phyloP scores from a whole-genome alignment of 2,329 filamentous ascomycete genomes.

The Coleophoma crateriformis region DNA sequence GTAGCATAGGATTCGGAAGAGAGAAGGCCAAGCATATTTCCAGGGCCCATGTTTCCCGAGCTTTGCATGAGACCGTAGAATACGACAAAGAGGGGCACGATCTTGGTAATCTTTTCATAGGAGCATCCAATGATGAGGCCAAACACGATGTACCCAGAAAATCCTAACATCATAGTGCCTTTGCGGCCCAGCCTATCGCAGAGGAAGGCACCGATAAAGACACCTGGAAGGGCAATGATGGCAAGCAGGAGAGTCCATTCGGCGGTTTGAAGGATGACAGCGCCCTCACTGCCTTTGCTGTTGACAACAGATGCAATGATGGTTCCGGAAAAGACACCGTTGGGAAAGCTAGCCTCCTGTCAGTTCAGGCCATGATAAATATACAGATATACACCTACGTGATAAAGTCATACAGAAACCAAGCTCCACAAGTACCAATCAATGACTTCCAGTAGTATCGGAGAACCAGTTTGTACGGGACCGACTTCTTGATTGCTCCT shows the following conservation, averaged over 20 bases:
- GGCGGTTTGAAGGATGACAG: conserved; percentile 33
- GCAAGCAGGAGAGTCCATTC: conserved; percentile 43
- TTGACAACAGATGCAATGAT: conserved; percentile 34
- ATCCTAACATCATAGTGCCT: conserved; percentile 44
- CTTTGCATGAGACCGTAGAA: conserved; percentile 47
- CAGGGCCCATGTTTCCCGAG: conserved; percentile 43
- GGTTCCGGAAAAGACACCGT: conserved; percentile 38
- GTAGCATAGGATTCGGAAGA: conserved; percentile 46
- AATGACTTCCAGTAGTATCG: conserved; percentile 50
- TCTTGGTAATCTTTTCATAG: conserved; percentile 40
- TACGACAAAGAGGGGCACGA: conserved; percentile 44
- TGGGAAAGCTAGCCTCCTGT: conserved; percentile 29
- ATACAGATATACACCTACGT: conserved; percentile 1
- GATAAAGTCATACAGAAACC: conserved; percentile 46
- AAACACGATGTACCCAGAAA: conserved; percentile 43
- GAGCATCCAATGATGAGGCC: conserved; percentile 45
- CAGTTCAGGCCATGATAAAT: background rate
- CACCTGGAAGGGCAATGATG: conserved; percentile 39
- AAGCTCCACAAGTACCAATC: conserved; percentile 44
- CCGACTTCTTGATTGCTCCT: conserved; percentile 44
- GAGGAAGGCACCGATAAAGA: conserved; percentile 41
- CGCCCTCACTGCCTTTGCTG: conserved; percentile 15
- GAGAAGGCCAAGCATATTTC: conserved; percentile 43
- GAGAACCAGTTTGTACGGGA: conserved; percentile 44
- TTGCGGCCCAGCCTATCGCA: conserved; percentile 42